A percentile compares a stretch with the other conserved stretches of the same genome.
phyloP scores from a whole-genome alignment of 73 alveolate species.

The Paramecium caudatum region DNA sequence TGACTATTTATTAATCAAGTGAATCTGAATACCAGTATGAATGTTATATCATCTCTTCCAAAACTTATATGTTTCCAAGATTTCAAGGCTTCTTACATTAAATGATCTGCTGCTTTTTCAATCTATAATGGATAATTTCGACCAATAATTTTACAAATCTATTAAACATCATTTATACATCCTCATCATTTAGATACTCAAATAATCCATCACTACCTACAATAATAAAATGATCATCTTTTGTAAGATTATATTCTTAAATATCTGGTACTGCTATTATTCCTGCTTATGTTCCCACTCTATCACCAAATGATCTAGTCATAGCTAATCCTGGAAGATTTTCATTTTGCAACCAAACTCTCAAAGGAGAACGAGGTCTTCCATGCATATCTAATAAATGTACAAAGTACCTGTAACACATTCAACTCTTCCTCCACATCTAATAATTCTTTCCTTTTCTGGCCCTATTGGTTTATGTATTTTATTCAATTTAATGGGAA shows the following conservation, averaged over 20 bases:
- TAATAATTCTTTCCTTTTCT: constrained; percentile 86
- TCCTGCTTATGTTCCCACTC: constrained; percentile 7
- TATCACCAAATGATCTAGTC: constrained; percentile 85
- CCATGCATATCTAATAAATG: constrained; percentile 79
- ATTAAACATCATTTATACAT: not conserved
- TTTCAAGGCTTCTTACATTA: not conserved
- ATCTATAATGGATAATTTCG: constrained; percentile 3
- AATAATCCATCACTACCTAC: constrained; percentile 69
- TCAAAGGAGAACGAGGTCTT: constrained; percentile 91
- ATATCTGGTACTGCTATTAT: constrained; percentile 28
- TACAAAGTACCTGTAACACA: constrained; percentile 70
- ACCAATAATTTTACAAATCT: constrained; percentile 25
- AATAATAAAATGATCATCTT: constrained; percentile 55
- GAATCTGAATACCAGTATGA: constrained; percentile 36
- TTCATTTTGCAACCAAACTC: constrained; percentile 94
- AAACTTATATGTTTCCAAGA: not conserved
- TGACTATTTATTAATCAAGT: not conserved
- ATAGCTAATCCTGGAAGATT: constrained; percentile 98
- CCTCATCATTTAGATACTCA: constrained; percentile 49
- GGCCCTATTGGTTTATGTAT: constrained; percentile 92
- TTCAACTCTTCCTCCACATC: constrained; percentile 83
- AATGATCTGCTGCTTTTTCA: constrained; percentile 25
- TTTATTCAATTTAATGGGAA: constrained; percentile 45
- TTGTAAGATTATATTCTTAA: constrained; percentile 63
- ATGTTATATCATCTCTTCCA: constrained; percentile 49